Evolutionary conservation across 768 basidiomycete genomes (phyloP), one percentile per base, ranked within the genome.

Genomic region (Lactarius akahatsu): DNA sequence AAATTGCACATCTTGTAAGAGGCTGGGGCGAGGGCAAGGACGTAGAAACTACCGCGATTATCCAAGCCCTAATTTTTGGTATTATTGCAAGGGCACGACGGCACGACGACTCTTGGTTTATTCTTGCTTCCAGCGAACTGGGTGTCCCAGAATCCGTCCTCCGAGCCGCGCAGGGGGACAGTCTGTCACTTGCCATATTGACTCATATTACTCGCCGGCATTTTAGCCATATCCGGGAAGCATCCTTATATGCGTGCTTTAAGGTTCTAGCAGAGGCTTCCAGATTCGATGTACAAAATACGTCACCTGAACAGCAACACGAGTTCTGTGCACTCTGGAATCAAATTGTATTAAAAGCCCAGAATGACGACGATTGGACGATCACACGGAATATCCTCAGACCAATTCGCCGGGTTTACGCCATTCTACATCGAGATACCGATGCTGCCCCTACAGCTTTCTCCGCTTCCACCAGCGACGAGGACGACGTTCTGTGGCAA

Each of bases 231-330:
- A 13, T 20, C 3, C 45, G 11, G 10, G 45, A n/a, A n/a, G n/a
- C n/a, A n/a, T n/a, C n/a, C n/a, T 4, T 0, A 2, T 3, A 10
- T 1, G 3, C 0, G 20, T 47, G 11, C 45, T 23, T 0, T 9
- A 4, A 23, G 10, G n/a, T 47, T 47, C 45, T 47, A 23, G 10
- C 4, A 9, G 43, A 20, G 9, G 43, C 43, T 20, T 45, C 43
- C 7, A n/a, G 20, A 45, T 45, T 45, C 43, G 3, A n/a, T n/a
- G 20, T 45, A 8, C 9, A 8, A 10, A 8, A 45, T n/a, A 45
- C 43, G 43, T 45, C 43, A n/a, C 43, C 18, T 20, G 8, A 45
- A n/a, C 20, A 2, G 9, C 43, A 45, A 20, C 43, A 45, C 43
- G 43, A 45, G 20, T 45, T 45, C 43, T 45, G 43, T 45, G 43